A percentile compares a stretch with the other conserved stretches of the same genome.
phyloP scores from a whole-genome alignment of 2,329 filamentous ascomycete genomes.

The Microcyclospora tardicrescens region DNA sequence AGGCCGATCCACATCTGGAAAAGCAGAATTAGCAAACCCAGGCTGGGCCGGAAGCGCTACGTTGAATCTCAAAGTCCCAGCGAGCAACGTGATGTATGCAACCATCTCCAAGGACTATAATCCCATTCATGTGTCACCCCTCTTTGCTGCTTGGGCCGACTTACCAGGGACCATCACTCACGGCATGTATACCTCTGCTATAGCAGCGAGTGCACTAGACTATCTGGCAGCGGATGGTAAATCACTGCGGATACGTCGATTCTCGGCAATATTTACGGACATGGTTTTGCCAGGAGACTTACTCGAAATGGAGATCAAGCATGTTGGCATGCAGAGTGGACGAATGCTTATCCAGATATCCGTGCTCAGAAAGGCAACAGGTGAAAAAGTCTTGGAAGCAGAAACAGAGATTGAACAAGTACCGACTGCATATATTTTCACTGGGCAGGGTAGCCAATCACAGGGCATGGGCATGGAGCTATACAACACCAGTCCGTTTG shows the following conservation, averaged over 20 bases:
- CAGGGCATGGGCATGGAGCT: constrained; percentile 99
- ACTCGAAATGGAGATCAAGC: constrained; percentile 86
- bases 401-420: constrained; percentile 98
- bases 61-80: constrained; percentile 75
- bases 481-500: constrained; percentile 83
- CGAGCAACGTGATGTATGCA: constrained; percentile 95
- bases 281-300: constrained; percentile 98
- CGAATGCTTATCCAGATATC: constrained; percentile 99
- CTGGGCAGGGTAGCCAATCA: constrained; percentile 94
- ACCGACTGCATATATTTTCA: constrained; percentile 93
- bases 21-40: constrained; percentile 90
- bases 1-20: constrained; percentile 86
- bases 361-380: constrained; percentile 84
- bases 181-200: constrained; percentile 97
- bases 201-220: constrained; percentile 88
- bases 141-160: constrained; percentile 92
- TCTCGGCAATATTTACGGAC: constrained; percentile 87
- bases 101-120: constrained; percentile 97
- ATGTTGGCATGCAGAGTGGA: constrained; percentile 93
- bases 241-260: constrained; percentile 89
- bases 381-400: constrained; percentile 76
- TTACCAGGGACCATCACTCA: constrained; percentile 95
- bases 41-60: constrained; percentile 88
- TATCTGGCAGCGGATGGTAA: constrained; percentile 99
- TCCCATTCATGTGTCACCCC: constrained; percentile 93